Evolutionary conservation across 257 asterid genomes (phyloP).

Genomic region (Solanum appendiculatum): DNA sequence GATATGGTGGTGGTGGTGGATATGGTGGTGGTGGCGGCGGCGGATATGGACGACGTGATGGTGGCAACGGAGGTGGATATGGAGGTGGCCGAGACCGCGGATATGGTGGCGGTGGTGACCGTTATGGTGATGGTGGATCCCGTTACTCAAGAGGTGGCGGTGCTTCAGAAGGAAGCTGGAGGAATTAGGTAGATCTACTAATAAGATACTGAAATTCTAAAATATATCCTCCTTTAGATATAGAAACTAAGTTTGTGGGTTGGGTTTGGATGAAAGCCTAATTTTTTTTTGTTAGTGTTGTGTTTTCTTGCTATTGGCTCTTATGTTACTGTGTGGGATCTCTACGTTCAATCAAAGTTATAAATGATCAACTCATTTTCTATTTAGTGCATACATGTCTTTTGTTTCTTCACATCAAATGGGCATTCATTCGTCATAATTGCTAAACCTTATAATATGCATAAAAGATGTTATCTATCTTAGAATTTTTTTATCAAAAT

Average conservation of each 20-base stretch:
- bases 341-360: background rate
- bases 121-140: constrained; percentile 12
- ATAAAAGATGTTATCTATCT: no score
- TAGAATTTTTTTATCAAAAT: no score
- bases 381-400: background rate
- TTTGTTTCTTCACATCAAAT: background rate
- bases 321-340: background rate
- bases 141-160: constrained; percentile 22
- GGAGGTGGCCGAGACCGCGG: constrained; percentile 21
- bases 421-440: no score
- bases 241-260: background rate
- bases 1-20: constrained; percentile 25
- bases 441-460: no score
- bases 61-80: constrained; percentile 10
- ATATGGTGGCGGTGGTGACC: constrained; percentile 15
- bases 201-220: background rate
- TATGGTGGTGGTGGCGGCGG: constrained; percentile 21
- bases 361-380: background rate
- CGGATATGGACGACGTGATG: constrained; percentile 14
- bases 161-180: constrained; percentile 47
- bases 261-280: background rate
- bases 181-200: constrained; percentile 7
- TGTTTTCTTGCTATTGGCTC: background rate
- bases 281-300: background rate
- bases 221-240: background rate